A percentile compares a stretch with the other conserved stretches of the same genome.
Conservation (phyloP, 2,329 filamentous ascomycete genomes). For the Neocucurbitaria cava region DNA sequence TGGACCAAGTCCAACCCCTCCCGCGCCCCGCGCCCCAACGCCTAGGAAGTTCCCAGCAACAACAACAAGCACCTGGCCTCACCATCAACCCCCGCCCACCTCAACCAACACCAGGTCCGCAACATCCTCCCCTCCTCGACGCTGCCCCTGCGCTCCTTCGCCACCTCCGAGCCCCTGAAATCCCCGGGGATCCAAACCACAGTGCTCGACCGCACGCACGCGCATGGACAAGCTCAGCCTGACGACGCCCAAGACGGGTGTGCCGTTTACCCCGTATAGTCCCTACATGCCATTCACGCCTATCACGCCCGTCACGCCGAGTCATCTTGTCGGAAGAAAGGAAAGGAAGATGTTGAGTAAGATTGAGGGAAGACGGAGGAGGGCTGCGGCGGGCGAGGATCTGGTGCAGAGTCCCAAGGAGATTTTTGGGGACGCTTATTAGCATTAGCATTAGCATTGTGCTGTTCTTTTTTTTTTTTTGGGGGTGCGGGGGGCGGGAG, state of each 20-base stretch:
- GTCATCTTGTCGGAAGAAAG: conserved; percentile 71
- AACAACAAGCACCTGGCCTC: no score
- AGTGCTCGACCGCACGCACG: conserved; percentile 51
- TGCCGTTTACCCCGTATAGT: conserved; percentile 74
- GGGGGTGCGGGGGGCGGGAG: no score
- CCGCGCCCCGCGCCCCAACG: conserved; percentile 46
- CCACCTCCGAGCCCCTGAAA: conserved; percentile 30
- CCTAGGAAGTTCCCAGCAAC: no score
- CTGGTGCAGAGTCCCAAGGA: conserved; percentile 48
- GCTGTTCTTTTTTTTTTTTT: no score
- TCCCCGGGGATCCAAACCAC: conserved; percentile 53
- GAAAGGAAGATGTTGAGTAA: conserved; percentile 74
- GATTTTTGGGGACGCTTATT: conserved; percentile 48
- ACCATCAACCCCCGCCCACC: neutral
- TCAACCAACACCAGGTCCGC: conserved; percentile 16
- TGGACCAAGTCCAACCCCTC: conserved; percentile 46
- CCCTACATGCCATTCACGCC: conserved; percentile 83
- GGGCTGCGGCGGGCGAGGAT: conserved; percentile 54
- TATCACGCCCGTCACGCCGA: conserved; percentile 77
- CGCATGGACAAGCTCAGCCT: conserved; percentile 38
- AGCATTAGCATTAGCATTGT: neutral
- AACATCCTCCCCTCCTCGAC: conserved; percentile 17
- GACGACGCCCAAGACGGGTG: conserved; percentile 61
- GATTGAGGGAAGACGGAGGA: conserved; percentile 68
- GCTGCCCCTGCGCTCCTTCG: conserved; percentile 48